phyloP scores from a whole-genome alignment of 1,284 basidiomycete genomes.

The Coriolopsis trogii region DNA sequence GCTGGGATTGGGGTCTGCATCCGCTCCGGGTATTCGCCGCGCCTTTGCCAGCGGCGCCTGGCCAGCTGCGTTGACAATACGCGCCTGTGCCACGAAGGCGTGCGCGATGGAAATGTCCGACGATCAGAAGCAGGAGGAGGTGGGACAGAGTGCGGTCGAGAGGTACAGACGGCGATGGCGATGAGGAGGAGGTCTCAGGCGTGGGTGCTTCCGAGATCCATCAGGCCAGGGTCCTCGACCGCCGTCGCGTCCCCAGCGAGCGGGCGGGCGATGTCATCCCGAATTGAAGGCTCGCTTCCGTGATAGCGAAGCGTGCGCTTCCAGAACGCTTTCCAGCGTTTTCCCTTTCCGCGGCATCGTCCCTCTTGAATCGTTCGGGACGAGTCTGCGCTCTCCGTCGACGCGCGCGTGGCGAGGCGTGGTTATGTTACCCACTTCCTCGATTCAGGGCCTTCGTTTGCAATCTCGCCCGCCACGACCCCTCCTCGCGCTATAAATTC shows the following conservation, averaged over 20 bases:
- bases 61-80: no score
- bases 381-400: constrained; percentile 4
- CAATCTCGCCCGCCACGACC: constrained; percentile 4
- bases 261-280: constrained; percentile 19
- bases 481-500: constrained; percentile 15
- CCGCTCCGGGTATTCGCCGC: constrained; percentile 4
- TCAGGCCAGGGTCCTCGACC: constrained; percentile 12
- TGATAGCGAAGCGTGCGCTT: constrained; percentile 20
- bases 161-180: constrained; percentile 3
- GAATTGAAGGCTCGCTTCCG: constrained; percentile 15
- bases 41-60: not conserved
- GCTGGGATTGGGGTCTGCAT: constrained; percentile 3
- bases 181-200: not conserved
- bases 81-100: no score
- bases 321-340: constrained; percentile 10
- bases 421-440: constrained; percentile 15
- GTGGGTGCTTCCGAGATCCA: constrained; percentile 9
- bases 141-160: not conserved
- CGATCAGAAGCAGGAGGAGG: constrained; percentile 16
- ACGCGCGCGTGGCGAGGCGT: constrained; percentile 9
- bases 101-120: constrained; percentile 5
- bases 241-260: no score
- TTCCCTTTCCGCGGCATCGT: constrained; percentile 2
- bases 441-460: constrained; percentile 9
- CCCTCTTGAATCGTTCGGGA: not conserved